Evolutionary conservation across 2,329 filamentous ascomycete species (phyloP).

Genomic region (Hawksworthiomyces lignivorus): DNA sequence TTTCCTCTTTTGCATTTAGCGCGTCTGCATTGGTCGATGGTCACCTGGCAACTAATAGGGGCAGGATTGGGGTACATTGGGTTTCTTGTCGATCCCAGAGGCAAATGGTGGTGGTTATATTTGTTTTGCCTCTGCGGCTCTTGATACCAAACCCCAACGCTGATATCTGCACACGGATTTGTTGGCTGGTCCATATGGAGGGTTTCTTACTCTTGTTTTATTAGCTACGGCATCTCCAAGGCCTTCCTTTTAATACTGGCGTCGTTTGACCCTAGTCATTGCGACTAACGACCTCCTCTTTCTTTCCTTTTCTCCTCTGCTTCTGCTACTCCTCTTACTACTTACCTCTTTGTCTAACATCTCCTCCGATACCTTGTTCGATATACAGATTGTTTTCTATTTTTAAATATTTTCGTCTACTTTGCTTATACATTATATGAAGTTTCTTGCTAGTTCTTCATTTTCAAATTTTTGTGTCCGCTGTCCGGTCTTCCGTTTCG

Average conservation of each 20-base stretch:
- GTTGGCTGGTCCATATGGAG: constrained; percentile 46
- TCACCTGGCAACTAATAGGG: constrained; percentile 37
- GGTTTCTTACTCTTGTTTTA: constrained; percentile 30
- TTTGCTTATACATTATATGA: neutral
- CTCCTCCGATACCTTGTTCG: constrained; percentile 37
- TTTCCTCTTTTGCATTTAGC: constrained; percentile 16
- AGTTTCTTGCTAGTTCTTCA: constrained; percentile 16
- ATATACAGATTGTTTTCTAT: constrained; percentile 22
- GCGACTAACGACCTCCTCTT: constrained; percentile 15
- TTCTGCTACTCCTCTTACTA: neutral
- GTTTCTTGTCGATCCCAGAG: constrained; percentile 30
- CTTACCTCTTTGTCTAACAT: neutral
- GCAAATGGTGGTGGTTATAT: constrained; percentile 15
- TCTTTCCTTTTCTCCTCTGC: constrained; percentile 19
- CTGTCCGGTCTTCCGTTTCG: no score
- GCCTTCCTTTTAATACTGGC: constrained; percentile 26
- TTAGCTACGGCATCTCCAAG: constrained; percentile 37
- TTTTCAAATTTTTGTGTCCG: constrained; percentile 17
- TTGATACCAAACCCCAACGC: constrained; percentile 23
- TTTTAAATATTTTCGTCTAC: constrained; percentile 12
- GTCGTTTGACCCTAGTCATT: constrained; percentile 13
- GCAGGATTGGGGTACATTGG: constrained; percentile 29
- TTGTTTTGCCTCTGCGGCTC: neutral
- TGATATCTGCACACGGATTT: constrained; percentile 36
- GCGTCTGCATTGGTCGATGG: constrained; percentile 25